Conservation (phyloP, 108 stramenopile genomes). For the Stephanodiscus triporus region DNA sequence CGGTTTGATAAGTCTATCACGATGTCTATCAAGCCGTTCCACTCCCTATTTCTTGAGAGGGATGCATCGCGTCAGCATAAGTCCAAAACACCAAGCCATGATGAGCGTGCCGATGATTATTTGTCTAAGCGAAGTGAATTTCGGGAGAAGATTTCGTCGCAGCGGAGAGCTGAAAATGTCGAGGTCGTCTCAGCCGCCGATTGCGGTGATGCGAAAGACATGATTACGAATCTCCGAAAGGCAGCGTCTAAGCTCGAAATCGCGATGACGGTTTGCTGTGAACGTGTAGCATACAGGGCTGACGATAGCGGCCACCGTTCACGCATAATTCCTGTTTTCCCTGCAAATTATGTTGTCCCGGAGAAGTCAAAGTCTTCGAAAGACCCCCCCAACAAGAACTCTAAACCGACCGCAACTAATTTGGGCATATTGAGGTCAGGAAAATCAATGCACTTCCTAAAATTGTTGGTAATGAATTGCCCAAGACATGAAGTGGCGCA, state of each 20-base stretch:
- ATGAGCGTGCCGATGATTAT: constrained; percentile 25
- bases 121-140: constrained; percentile 27
- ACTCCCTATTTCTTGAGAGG: background rate
- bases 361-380: background rate
- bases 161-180: background rate
- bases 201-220: background rate
- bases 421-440: constrained; percentile 23
- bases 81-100: background rate
- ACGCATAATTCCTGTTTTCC: constrained; percentile 21
- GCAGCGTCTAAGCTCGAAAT: constrained; percentile 36
- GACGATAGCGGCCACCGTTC: constrained; percentile 19
- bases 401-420: background rate
- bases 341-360: constrained; percentile 22
- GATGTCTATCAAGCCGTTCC: background rate
- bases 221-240: background rate
- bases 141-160: constrained; percentile 27
- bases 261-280: constrained; percentile 37
- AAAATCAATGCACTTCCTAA: constrained; percentile 27
- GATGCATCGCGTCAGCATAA: constrained; percentile 2
- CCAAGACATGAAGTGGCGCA: constrained; percentile 14
- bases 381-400: background rate
- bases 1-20: no score
- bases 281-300: constrained; percentile 1
- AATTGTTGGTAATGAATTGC: constrained; percentile 36
- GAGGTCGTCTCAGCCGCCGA: no score